Percentiles rank a stretch among this genome's conserved stretches.
Conservation (phyloP, 1,139 yeast genomes). For the Dujonia santamariae region DNA sequence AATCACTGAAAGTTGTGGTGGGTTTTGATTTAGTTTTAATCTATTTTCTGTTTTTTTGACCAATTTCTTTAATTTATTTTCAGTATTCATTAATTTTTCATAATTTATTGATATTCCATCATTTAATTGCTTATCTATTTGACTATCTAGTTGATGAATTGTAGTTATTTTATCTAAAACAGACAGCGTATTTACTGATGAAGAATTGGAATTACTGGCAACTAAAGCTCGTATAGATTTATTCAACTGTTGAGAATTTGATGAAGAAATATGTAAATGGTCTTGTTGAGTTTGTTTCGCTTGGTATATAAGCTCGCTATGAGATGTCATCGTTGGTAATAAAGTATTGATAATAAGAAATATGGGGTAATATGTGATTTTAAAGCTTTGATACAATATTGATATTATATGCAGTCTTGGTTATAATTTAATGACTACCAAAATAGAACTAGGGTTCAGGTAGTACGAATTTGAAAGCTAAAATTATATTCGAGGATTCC, state of each 20-base stretch:
- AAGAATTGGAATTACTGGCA: constrained; percentile 23
- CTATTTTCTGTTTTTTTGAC: constrained; percentile 17
- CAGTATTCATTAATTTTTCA: constrained; percentile 20
- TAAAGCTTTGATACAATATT: too few relatives aligned
- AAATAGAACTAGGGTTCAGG: too few relatives aligned
- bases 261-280: constrained; percentile 26
- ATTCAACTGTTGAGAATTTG: constrained; percentile 27
- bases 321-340: constrained; percentile 18
- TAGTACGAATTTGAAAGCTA: too few relatives aligned
- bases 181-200: constrained; percentile 18
- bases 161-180: constrained; percentile 44
- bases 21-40: constrained; percentile 8
- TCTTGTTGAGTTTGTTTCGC: constrained; percentile 37
- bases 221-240: constrained; percentile 23
- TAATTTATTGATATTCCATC: constrained; percentile 17
- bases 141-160: constrained; percentile 37
- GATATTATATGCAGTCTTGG: too few relatives aligned
- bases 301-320: constrained; percentile 27
- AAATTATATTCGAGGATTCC: too few relatives aligned
- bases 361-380: too few relatives aligned
- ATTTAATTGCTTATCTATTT: constrained; percentile 35
- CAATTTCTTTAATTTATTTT: constrained; percentile 17
- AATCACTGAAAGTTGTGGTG: constrained; percentile 18
- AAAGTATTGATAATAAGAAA: too few relatives aligned
- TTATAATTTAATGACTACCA: too few relatives aligned